Evolutionary conservation across 176 grass and related monocot species (phyloP).

Genomic region (Carex littledalei): DNA sequence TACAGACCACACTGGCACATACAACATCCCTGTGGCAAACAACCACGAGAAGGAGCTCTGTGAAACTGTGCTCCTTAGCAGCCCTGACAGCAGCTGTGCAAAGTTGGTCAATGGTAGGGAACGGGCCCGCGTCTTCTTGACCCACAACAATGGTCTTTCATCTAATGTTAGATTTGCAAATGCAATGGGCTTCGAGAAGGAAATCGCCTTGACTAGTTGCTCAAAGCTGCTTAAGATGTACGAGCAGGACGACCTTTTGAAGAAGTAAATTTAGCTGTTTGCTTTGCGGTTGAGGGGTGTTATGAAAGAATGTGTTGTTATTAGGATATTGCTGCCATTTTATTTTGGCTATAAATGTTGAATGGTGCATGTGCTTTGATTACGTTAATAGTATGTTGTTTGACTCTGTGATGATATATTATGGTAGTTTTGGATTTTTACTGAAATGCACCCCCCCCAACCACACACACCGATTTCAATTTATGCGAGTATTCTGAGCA

Average conservation of each 20-base stretch:
- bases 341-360: not conserved
- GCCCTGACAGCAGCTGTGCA: conserved; percentile 49
- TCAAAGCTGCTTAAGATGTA: conserved; percentile 63
- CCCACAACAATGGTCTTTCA: conserved; percentile 66
- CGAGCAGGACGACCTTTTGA: conserved; percentile 37
- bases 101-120: conserved; percentile 54
- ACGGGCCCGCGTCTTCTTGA: conserved; percentile 80
- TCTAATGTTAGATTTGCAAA: conserved; percentile 64
- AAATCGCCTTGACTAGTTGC: conserved; percentile 41
- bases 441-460: not conserved
- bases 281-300: not conserved
- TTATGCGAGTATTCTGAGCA: not conserved
- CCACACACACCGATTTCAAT: not conserved
- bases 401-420: conserved; percentile 1
- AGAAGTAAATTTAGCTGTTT: conserved; percentile 7
- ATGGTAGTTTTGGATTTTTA: not conserved
- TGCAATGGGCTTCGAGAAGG: conserved; percentile 67
- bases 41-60: conserved; percentile 81
- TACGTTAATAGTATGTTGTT: not conserved
- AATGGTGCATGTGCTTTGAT: not conserved
- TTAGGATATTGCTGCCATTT: conserved; percentile 11
- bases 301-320: not conserved
- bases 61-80: conserved; percentile 82
- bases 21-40: conserved; percentile 53
- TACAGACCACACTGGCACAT: conserved; percentile 83